phyloP scores from a whole-genome alignment of 1,139 yeast species.

The Pichia terricola region DNA sequence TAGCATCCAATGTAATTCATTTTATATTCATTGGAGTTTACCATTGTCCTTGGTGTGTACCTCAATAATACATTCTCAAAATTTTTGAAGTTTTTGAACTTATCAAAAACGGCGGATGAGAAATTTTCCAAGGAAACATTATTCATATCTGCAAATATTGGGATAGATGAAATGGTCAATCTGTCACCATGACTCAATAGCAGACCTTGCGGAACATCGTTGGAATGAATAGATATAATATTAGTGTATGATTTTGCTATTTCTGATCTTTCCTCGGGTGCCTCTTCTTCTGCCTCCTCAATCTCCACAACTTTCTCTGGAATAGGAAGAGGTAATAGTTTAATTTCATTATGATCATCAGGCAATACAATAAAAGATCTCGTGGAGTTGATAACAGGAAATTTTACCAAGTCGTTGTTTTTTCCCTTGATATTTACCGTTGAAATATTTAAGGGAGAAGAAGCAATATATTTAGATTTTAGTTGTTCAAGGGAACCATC shows the following conservation, averaged over 20 bases:
- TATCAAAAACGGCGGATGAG: slow-evolving; percentile 10
- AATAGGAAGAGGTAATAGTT: slow-evolving; percentile 33
- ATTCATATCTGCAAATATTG: slow-evolving; percentile 17
- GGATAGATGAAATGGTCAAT: slow-evolving; percentile 53
- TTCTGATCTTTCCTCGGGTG: slow-evolving; percentile 1
- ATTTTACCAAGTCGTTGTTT: not conserved
- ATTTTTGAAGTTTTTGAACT: slow-evolving; percentile 37
- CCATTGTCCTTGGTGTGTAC: slow-evolving; percentile 45
- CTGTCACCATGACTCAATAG: slow-evolving; percentile 50
- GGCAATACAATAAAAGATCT: slow-evolving; percentile 9
- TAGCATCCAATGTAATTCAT: slow-evolving; percentile 37
- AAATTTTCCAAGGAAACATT: not conserved
- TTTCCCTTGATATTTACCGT: slow-evolving; percentile 30
- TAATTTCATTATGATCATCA: slow-evolving; percentile 23
- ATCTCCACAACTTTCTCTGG: slow-evolving; percentile 15
- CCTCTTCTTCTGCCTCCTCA: slow-evolving; percentile 5
- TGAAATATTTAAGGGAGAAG: slow-evolving; percentile 24
- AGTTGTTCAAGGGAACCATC: slow-evolving; percentile 60
- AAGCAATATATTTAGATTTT: slow-evolving; percentile 66
- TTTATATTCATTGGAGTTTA: slow-evolving; percentile 17
- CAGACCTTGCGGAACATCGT: slow-evolving; percentile 52
- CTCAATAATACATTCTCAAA: slow-evolving; percentile 36
- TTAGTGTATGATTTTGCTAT: slow-evolving; percentile 18
- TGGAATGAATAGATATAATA: slow-evolving; percentile 47
- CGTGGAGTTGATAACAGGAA: slow-evolving; percentile 4